Base-by-base conservation (phyloP, 495 filamentous ascomycete species). In the Penicillium canescens region DNA sequence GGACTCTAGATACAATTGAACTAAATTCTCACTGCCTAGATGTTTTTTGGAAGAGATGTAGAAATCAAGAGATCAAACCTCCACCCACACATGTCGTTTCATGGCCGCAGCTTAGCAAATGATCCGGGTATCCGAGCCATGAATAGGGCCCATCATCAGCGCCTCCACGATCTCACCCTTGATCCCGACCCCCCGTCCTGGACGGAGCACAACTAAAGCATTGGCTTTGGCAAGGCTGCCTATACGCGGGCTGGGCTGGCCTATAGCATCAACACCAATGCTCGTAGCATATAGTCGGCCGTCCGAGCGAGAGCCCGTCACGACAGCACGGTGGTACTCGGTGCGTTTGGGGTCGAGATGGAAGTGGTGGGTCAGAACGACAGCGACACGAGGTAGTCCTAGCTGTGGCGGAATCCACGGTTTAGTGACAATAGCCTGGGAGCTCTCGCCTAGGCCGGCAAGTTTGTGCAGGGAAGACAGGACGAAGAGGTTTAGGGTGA, bases 401-500 rank as follows among this genome's bases (percentile, higher is more conserved):
- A 78, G 73, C 1, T 88, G 47, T n/a, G 66, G 61, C 1, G 62
- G 43, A n/a, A 63, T 52, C 57, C 62, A 61, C 33, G 60, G 55
- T 52, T 54, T 63, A 3, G 52, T 39, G 13, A 54, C 39, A 3
- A 63, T 14, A 13, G 40, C 52, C 46, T 54, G 53, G 6, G 80
- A 37, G 60, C 61, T 68, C 34, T 69, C 55, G 16, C 63, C 69
- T 16, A 76, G 55, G 4, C 79, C 79, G 34, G 70, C 78, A 47
- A 86, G 72, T 57, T 89, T 84, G 56, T 94, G 91, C 54, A 98
- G 74, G 0, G 89, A 84, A 6, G 93, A 94, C 12, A 98, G 78
- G 11, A 97, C 92, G 68, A 98, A 98, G 12, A 98, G 80, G 58
- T 96, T 87, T 52, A 94, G 87, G 0, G 92, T 96, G 23, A 98